A percentile compares a stretch with the other conserved stretches of the same genome.
phyloP scores from a whole-genome alignment of 495 filamentous ascomycete species.

The Aspergillus homomorphus region DNA sequence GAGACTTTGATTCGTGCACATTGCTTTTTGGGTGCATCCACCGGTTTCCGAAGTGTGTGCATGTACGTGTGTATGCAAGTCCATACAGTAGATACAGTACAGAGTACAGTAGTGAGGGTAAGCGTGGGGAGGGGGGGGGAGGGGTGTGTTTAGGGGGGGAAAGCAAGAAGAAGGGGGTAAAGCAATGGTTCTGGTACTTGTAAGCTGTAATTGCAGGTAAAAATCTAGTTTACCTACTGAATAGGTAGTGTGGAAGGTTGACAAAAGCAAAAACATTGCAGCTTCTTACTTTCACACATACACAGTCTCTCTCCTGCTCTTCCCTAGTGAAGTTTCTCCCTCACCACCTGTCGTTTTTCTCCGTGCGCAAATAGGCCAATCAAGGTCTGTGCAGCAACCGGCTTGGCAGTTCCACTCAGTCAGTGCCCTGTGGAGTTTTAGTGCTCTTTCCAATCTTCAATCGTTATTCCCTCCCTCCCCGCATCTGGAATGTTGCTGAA shows the following conservation, averaged over 20 bases:
- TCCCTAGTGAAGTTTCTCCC: slow-evolving; percentile 6
- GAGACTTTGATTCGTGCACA: slow-evolving; percentile 4
- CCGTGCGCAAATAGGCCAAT: slow-evolving; percentile 14
- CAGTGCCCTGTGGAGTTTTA: no score
- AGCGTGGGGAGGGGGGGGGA: no score
- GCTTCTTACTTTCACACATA: no score
- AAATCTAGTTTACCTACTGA: no score
- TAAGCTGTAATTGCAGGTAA: no score
- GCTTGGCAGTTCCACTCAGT: slow-evolving; percentile 26
- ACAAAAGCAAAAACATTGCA: no score
- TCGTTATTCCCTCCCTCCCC: slow-evolving; percentile 26
- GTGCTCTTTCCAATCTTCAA: no score
- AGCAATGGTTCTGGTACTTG: no score
- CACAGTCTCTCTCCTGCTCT: no score
- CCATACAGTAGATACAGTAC: not conserved
- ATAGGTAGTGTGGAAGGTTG: no score
- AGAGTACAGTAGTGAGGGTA: not conserved
- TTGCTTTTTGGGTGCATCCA: slow-evolving; percentile 1
- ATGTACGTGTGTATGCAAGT: not conserved
- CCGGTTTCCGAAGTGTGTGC: not conserved
- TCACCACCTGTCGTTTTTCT: slow-evolving; percentile 7
- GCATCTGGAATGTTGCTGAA: slow-evolving; percentile 26
- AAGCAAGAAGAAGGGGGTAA: not conserved
- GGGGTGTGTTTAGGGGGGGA: not conserved
- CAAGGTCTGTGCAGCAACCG: slow-evolving; percentile 26